phyloP scores from a whole-genome alignment of 345 rosid genomes.

The Trapa incisa region DNA sequence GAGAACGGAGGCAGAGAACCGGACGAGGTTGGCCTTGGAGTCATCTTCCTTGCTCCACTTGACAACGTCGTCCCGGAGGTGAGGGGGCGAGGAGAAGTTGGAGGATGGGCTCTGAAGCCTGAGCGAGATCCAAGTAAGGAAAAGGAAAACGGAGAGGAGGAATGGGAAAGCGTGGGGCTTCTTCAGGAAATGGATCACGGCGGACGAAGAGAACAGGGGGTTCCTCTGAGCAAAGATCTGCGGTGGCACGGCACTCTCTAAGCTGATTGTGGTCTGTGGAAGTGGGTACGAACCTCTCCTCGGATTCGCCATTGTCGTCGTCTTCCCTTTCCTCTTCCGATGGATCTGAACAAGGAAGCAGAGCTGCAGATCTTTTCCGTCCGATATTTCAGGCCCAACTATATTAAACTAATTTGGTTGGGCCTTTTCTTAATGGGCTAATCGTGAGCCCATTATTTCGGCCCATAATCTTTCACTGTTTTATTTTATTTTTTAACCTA shows the following conservation, averaged over 20 bases:
- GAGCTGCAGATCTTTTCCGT: too few species aligned
- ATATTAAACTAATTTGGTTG: too few species aligned
- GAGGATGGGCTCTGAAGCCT: slow-evolving; percentile 38
- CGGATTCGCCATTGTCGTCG: slow-evolving; percentile 60
- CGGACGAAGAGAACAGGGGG: slow-evolving; percentile 19
- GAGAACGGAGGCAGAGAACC: slow-evolving; percentile 34
- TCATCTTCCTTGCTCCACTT: slow-evolving; percentile 30
- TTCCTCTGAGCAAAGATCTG: slow-evolving; percentile 10
- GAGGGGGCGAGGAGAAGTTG: slow-evolving; percentile 20
- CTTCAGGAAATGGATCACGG: slow-evolving; percentile 40
- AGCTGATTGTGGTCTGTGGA: slow-evolving; percentile 11
- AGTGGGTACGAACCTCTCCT: slow-evolving; percentile 30
- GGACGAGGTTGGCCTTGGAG: slow-evolving; percentile 42
- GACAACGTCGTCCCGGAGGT: slow-evolving; percentile 3
- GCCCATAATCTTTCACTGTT: too few species aligned
- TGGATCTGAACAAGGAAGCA: neutral
- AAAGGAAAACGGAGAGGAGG: slow-evolving; percentile 49
- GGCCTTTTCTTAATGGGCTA: too few species aligned
- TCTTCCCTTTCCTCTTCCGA: neutral
- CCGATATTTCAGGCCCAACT: too few species aligned
- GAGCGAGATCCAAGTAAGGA: slow-evolving; percentile 66
- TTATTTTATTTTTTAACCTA: too few species aligned
- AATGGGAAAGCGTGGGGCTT: slow-evolving; percentile 77
- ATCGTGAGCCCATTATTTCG: too few species aligned
- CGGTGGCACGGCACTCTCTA: slow-evolving; percentile 21